Evolutionary conservation across 2,329 filamentous ascomycete genomes (phyloP).

Genomic region (Torrubiellomyces zombiae): DNA sequence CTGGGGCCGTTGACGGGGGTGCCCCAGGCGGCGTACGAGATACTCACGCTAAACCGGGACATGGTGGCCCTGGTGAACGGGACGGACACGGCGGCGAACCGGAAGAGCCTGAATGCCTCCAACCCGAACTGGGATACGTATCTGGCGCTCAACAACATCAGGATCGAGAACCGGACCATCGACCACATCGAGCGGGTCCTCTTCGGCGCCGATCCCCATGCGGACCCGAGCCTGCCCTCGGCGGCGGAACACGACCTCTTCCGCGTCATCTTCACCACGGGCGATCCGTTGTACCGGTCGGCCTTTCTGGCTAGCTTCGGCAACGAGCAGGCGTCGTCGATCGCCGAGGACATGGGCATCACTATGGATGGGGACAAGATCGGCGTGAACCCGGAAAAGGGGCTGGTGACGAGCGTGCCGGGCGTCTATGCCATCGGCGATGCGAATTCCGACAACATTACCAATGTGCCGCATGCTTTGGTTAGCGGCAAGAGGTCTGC

Average conservation of each 20-base stretch:
- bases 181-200: conserved; percentile 27
- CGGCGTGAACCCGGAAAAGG: conserved; percentile 20
- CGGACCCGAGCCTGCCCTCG: conserved; percentile 24
- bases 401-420: conserved; percentile 30
- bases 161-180: conserved; percentile 39
- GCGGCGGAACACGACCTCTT: conserved; percentile 37
- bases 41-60: conserved; percentile 36
- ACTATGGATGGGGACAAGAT: conserved; percentile 26
- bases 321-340: conserved; percentile 26
- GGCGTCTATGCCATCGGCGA: conserved; percentile 44
- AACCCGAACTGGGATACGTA: conserved; percentile 31
- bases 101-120: conserved; percentile 19
- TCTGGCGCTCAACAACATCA: conserved; percentile 31
- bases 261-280: conserved; percentile 32
- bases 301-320: conserved; percentile 35
- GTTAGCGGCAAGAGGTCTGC: conserved; percentile 41
- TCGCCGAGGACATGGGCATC: conserved; percentile 32
- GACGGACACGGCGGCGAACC: conserved; percentile 29
- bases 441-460: conserved; percentile 40
- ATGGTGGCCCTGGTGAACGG: conserved; percentile 43
- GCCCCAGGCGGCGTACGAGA: conserved; percentile 29
- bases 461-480: conserved; percentile 45
- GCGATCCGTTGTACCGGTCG: conserved; percentile 24
- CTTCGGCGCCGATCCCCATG: conserved; percentile 17
- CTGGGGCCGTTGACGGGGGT: conserved; percentile 27